Conservation (phyloP, 192 early-diverging fungal species). For the Oehlia diaphana region DNA sequence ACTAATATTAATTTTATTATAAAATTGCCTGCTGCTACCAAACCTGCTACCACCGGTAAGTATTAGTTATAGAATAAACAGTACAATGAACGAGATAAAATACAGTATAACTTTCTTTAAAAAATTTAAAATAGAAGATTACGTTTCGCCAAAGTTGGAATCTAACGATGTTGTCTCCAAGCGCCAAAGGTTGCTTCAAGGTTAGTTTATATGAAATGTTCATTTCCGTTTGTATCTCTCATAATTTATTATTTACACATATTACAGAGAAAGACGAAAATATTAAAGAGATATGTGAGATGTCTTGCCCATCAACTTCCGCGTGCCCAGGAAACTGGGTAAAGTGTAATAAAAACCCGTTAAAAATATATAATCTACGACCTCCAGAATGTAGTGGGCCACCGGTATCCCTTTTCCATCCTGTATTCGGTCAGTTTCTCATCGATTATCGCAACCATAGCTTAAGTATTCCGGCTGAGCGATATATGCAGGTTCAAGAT, state of each 20-base stretch:
- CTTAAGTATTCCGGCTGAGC: neutral
- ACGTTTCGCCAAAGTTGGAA: too few relatives aligned
- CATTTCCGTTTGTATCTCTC: too few relatives aligned
- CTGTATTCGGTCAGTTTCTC: constrained; percentile 4
- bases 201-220: too few relatives aligned
- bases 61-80: too few relatives aligned
- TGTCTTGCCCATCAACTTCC: neutral
- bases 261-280: neutral
- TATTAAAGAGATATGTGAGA: neutral
- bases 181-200: too few relatives aligned
- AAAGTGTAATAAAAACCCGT: neutral
- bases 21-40: too few relatives aligned
- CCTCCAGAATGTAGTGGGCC: neutral
- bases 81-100: too few relatives aligned
- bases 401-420: neutral
- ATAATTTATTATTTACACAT: neutral
- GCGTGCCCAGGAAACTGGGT: neutral
- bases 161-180: too few relatives aligned
- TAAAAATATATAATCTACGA: constrained; percentile 5
- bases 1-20: too few relatives aligned
- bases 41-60: too few relatives aligned
- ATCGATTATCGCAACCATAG: neutral
- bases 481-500: constrained; percentile 1
- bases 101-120: too few relatives aligned
- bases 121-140: too few relatives aligned